Conservation (phyloP, 163 green algal genomes). For the Trebouxiophyceae sp. region DNA sequence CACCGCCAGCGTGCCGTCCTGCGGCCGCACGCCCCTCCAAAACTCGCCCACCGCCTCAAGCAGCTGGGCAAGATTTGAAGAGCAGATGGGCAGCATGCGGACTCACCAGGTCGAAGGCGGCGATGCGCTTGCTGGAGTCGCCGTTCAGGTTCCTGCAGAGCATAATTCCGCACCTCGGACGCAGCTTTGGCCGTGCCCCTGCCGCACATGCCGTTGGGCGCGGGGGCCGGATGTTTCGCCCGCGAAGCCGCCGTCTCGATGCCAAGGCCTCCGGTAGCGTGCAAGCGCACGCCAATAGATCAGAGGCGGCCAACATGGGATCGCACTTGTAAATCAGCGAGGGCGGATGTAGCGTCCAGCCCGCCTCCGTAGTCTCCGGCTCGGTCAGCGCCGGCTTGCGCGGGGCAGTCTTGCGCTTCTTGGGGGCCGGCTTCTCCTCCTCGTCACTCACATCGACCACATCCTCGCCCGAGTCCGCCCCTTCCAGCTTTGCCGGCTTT, state of each 20-base stretch:
- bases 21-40: neutral
- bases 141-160: neutral
- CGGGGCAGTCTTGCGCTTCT: neutral
- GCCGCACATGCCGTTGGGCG: neutral
- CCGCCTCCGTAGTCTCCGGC: slow-evolving; percentile 2
- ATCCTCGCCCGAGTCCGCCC: too few relatives aligned
- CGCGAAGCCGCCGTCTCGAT: too few relatives aligned
- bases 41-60: neutral
- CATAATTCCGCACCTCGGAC: slow-evolving; percentile 53
- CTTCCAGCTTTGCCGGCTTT: too few relatives aligned
- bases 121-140: slow-evolving; percentile 33
- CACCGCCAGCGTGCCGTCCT: slow-evolving; percentile 72
- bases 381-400: neutral
- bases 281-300: slow-evolving; percentile 2
- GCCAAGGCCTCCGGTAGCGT: neutral
- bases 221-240: neutral
- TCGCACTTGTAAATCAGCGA: slow-evolving; percentile 31
- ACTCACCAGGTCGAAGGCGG: slow-evolving; percentile 53
- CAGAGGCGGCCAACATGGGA: neutral
- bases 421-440: neutral
- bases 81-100: neutral
- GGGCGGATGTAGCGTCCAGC: slow-evolving; percentile 26
- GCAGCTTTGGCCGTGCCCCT: slow-evolving; percentile 40
- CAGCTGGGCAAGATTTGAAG: neutral
- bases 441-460: too few relatives aligned